Base-by-base conservation (phyloP, 1,284 basidiomycete species). In the Cystobasidium slooffiae region DNA sequence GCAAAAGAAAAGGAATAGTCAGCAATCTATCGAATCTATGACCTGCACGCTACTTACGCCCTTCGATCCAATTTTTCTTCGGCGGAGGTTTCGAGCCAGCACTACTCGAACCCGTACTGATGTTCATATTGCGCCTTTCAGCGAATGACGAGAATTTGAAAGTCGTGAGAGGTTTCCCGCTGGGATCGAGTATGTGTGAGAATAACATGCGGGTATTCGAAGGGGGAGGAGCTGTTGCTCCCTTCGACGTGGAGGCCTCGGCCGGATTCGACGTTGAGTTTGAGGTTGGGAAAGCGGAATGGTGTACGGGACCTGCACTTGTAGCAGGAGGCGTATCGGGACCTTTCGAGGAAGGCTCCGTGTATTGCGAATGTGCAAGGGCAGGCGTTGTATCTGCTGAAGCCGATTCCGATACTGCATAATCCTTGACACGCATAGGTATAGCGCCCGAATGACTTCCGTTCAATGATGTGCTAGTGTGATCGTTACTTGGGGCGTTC, bases 31-130 rank as follows among this genome's bases (percentile, higher is more conserved):
- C 14, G 24, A 9, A 16, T 24, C 10, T 4, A 20, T 65, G 6
- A 6, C n/a, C 46, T 37, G 8, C 1, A 2, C 1, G 44, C 6
- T 10, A 47, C 64, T 43, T 43, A 66, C 64, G 43, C 14, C 64
- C 64, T 66, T 66, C 64, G 22, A 66, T 39, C 64, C 64, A 66
- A 37, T 66, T 66, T 22, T 66, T 66, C 44, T 66, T 66, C 14
- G 64, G 64, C 4, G 64, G 49, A 1, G 64, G 64, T 37, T 66
- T 66, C 39, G 64, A 66, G 47, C 64, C 64, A 52, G 64, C 64
- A n/a, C 49, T 52, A 43, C 51, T 66, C 49, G 64, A 66, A 20
- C 64, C 64, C 52, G 51, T 51, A n/a, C 64, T 66, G 14, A 52
- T 51, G 24, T 66, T 66, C 39, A 47, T 47, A 31, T 66, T 66